Conservation (phyloP, 352 stramenopile species). For the Pythium utonaiense region DNA sequence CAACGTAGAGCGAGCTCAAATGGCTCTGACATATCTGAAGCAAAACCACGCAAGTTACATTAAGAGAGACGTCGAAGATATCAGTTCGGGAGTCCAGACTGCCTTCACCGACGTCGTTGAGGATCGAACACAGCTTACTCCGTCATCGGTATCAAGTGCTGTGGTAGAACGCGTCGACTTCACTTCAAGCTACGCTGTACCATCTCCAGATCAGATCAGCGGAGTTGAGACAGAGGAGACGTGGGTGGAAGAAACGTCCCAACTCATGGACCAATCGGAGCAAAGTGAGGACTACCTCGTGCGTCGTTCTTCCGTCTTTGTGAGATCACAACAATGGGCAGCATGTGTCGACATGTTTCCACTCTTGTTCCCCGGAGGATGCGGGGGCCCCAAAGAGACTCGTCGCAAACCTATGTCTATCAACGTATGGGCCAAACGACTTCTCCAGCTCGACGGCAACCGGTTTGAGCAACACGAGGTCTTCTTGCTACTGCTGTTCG, state of each 20-base stretch:
- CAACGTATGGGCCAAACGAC: constrained; percentile 11
- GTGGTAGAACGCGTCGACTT: constrained; percentile 7
- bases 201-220: neutral
- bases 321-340: constrained; percentile 2
- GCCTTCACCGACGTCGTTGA: too few species aligned
- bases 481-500: constrained; percentile 28
- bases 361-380: constrained; percentile 21
- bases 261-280: constrained; percentile 3
- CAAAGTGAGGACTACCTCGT: constrained; percentile 10
- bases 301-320: constrained; percentile 13
- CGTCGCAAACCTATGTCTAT: constrained; percentile 14
- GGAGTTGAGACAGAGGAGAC: neutral
- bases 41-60: neutral
- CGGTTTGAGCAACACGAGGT: constrained; percentile 25
- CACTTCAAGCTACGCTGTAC: constrained; percentile 7
- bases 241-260: constrained; percentile 4
- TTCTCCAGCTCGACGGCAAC: constrained; percentile 15
- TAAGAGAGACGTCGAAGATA: too few species aligned
- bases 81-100: too few species aligned
- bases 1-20: neutral
- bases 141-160: too few species aligned
- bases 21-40: neutral
- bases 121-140: too few species aligned
- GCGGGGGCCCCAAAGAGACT: constrained; percentile 20
- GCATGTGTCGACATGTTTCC: constrained; percentile 25